Evolutionary conservation across 2,329 filamentous ascomycete species (phyloP).

Genomic region (Chalaropsis thielavioides): DNA sequence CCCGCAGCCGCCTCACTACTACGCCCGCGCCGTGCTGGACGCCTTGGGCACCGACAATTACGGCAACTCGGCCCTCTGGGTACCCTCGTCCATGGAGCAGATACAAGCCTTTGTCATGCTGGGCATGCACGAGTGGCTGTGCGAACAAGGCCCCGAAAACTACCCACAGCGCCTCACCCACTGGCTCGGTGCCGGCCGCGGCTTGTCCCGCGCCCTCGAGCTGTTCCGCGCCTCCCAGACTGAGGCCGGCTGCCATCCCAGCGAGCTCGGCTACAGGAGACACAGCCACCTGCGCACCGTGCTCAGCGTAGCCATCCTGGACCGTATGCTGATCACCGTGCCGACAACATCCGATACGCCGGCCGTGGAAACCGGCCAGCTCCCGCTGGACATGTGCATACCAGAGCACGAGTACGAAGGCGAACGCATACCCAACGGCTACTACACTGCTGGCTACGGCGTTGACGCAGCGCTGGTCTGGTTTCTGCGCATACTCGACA

Average conservation of each 20-base stretch:
- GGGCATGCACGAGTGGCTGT: constrained; percentile 9
- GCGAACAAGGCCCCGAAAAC: not conserved
- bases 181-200: constrained; percentile 3
- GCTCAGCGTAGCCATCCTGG: constrained; percentile 2
- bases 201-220: not conserved
- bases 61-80: not conserved
- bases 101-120: constrained; percentile 10
- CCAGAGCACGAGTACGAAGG: not conserved
- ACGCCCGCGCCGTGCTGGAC: not conserved
- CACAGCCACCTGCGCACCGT: not conserved
- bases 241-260: not conserved
- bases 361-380: not conserved
- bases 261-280: not conserved
- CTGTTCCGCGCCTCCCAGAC: not conserved
- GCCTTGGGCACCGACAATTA: not conserved
- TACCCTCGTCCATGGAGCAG: not conserved
- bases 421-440: not conserved
- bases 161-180: not conserved
- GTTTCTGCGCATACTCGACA: constrained; percentile 4
- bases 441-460: not conserved
- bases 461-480: not conserved
- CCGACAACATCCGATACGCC: not conserved
- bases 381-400: not conserved
- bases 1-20: not conserved
- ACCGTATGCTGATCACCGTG: not conserved